Evolutionary conservation across 108 stramenopile genomes (phyloP).

Genomic region (Cyclotella choctawhatcheeana): DNA sequence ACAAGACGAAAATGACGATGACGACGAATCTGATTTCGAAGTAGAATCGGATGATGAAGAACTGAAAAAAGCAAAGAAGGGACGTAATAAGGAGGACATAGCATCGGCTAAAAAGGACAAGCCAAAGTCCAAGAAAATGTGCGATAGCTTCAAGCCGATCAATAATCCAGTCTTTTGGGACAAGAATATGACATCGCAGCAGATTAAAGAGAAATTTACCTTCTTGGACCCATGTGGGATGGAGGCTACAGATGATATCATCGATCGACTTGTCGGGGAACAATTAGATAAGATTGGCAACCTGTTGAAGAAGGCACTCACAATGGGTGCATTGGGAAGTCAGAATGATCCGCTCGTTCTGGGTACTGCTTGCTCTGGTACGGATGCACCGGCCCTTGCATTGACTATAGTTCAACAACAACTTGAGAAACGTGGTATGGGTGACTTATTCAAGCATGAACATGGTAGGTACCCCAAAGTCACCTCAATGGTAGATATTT

Average conservation of each 20-base stretch:
- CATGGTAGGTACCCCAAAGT: no score
- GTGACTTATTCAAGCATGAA: constrained; percentile 33
- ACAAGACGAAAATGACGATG: no score
- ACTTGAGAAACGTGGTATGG: constrained; percentile 42
- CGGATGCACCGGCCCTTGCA: constrained; percentile 82
- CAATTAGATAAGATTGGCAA: constrained; percentile 62
- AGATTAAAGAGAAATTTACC: constrained; percentile 31
- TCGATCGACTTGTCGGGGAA: constrained; percentile 61
- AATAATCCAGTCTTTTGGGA: no score
- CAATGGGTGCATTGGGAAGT: constrained; percentile 32
- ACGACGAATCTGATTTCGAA: not conserved
- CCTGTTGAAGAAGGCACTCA: constrained; percentile 43
- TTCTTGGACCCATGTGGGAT: constrained; percentile 79
- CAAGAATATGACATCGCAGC: constrained; percentile 42
- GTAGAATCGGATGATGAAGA: constrained; percentile 11
- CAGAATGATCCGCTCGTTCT: constrained; percentile 46
- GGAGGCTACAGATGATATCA: constrained; percentile 81
- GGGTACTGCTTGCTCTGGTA: constrained; percentile 77
- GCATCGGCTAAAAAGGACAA: not conserved
- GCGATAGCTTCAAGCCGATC: constrained; percentile 28
- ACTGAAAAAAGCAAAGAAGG: not conserved
- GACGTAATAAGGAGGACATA: not conserved
- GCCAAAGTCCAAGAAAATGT: constrained; percentile 42
- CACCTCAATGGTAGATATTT: no score
- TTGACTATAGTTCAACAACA: constrained; percentile 67